Evolutionary conservation across 768 basidiomycete species (phyloP).

Genomic region (Fomitopsis pulvina): DNA sequence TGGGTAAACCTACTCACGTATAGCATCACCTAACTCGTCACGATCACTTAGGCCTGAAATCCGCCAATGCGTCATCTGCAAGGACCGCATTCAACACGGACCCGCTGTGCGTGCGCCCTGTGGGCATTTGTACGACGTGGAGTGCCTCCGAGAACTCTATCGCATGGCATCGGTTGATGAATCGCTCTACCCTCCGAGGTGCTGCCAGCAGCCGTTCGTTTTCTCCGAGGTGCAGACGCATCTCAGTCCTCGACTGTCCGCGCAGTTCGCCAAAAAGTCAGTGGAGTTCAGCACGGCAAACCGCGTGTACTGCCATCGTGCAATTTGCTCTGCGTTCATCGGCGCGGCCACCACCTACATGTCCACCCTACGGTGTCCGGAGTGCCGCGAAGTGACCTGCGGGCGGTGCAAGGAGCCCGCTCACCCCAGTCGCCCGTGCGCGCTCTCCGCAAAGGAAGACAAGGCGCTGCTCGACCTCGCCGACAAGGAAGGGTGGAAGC

Average conservation of each 20-base stretch:
- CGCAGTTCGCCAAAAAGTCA: constrained; percentile 33
- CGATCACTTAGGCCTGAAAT: too few relatives aligned
- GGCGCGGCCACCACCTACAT: constrained; percentile 27
- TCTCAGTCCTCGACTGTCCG: constrained; percentile 7
- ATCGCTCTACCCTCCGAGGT: constrained; percentile 24
- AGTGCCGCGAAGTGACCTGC: constrained; percentile 38
- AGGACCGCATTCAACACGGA: constrained; percentile 9
- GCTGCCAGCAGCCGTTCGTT: constrained; percentile 20
- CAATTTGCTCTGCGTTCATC: constrained; percentile 48
- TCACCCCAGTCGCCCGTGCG: constrained; percentile 36
- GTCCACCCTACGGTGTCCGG: constrained; percentile 27
- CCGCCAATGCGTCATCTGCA: constrained; percentile 14
- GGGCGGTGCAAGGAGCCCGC: constrained; percentile 40
- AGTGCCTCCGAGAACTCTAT: constrained; percentile 22
- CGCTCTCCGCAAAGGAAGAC: constrained; percentile 32
- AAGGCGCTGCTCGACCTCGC: constrained; percentile 39
- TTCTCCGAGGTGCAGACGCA: constrained; percentile 10
- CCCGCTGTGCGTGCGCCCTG: constrained; percentile 12
- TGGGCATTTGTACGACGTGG: constrained; percentile 19
- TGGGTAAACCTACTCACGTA: too few relatives aligned
- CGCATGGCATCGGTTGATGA: constrained; percentile 21
- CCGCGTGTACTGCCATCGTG: constrained; percentile 44
- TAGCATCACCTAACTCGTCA: too few relatives aligned
- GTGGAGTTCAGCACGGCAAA: constrained; percentile 40
- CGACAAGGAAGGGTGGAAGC: constrained; percentile 30